These are phyloP conservation scores for Monosporozyma siamensis DNA, from an alignment of 805 yeast genomes.

Conservation along the genomic window DNA sequence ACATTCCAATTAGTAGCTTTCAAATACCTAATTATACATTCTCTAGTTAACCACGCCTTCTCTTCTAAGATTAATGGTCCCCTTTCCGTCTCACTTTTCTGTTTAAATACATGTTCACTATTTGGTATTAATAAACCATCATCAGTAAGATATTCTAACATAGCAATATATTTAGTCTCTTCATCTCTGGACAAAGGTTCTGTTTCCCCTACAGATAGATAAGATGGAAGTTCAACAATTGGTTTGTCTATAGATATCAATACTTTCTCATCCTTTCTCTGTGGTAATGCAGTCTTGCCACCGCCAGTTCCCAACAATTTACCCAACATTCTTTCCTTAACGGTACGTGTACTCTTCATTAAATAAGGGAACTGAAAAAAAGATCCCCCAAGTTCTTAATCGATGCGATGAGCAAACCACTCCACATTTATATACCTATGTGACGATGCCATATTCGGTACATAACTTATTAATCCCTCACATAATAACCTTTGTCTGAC, in stretches of 20 bases:
- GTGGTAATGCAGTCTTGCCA: neutral
- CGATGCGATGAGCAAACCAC: too few species aligned
- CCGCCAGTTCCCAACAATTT: slow-evolving; percentile 1
- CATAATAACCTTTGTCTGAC: neutral
- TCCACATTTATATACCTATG: too few species aligned
- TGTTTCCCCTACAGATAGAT: slow-evolving; percentile 43
- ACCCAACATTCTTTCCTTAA: neutral
- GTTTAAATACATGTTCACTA: slow-evolving; percentile 31
- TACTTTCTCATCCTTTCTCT: slow-evolving; percentile 16
- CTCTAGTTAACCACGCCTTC: slow-evolving; percentile 87
- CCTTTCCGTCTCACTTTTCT: slow-evolving; percentile 10
- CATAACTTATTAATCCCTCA: too few species aligned
- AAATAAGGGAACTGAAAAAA: too few species aligned
- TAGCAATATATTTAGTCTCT: slow-evolving; percentile 48
- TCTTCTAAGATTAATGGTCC: slow-evolving; percentile 39
- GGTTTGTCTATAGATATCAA: slow-evolving; percentile 37
- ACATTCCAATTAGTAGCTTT: slow-evolving; percentile 90
- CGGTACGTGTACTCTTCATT: too few species aligned
- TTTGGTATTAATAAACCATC: slow-evolving; percentile 43
- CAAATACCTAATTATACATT: slow-evolving; percentile 80
- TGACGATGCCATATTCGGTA: too few species aligned
- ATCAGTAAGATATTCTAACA: slow-evolving; percentile 52
- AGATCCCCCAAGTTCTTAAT: too few species aligned
- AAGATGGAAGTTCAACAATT: slow-evolving; percentile 44
- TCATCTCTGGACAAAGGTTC: slow-evolving; percentile 44